Evolutionary conservation across 129 eudicot genomes (phyloP).

Genomic region (Kitagawia praeruptora): DNA sequence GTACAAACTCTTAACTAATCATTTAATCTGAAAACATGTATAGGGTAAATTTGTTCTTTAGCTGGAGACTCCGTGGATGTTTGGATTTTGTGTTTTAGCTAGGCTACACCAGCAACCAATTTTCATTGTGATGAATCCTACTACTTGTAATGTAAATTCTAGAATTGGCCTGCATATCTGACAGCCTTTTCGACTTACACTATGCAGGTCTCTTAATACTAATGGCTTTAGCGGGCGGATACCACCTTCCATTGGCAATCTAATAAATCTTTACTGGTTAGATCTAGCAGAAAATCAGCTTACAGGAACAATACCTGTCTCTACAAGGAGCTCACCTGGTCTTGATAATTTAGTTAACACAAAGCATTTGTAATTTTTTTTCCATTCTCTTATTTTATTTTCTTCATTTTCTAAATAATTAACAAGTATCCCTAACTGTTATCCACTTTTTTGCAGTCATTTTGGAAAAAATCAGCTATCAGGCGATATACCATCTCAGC

Average conservation of each 20-base stretch:
- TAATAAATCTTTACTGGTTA: conserved; percentile 63
- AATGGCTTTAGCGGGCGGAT: conserved; percentile 64
- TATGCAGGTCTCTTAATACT: conserved; percentile 67
- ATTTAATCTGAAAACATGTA: not conserved
- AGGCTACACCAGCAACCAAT: not conserved
- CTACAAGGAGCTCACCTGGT: conserved; percentile 59
- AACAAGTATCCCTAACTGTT: not conserved
- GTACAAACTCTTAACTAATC: not conserved
- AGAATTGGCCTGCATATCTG: not conserved
- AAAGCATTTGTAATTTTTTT: conserved; percentile 69
- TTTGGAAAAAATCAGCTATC: conserved; percentile 75
- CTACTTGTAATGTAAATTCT: not conserved
- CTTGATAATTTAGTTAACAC: conserved; percentile 64
- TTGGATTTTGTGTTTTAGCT: not conserved
- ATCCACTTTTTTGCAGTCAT: conserved; percentile 51
- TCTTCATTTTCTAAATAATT: not conserved
- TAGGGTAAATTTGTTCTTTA: not conserved
- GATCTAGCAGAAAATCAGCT: conserved; percentile 77
- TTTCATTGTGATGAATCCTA: not conserved
- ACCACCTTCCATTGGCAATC: conserved; percentile 77
- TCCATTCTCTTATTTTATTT: not conserved
- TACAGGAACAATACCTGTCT: conserved; percentile 71
- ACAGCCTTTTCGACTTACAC: conserved; percentile 5
- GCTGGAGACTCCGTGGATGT: not conserved
- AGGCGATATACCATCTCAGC: conserved; percentile 58